Evolutionary conservation across 495 filamentous ascomycete species (phyloP).

Genomic region (Ascobolus immersus): DNA sequence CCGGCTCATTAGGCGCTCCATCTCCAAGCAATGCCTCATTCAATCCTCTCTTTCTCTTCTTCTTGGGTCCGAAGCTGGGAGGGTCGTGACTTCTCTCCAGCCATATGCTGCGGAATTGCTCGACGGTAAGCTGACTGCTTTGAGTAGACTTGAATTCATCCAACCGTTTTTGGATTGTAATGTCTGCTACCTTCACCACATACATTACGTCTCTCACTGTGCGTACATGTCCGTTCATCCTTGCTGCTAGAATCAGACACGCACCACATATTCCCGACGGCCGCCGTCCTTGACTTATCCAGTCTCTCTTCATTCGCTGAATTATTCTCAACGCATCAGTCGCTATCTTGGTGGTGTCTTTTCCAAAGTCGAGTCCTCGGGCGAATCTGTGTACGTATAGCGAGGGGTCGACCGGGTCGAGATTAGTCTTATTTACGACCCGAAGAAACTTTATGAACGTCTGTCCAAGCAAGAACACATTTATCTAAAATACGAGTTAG

Average conservation of each 20-base stretch:
- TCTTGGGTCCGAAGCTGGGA: constrained; percentile 49
- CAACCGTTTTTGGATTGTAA: constrained; percentile 68
- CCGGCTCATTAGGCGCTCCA: no score
- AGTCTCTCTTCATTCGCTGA: constrained; percentile 79
- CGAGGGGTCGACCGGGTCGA: constrained; percentile 45
- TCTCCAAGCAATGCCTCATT: no score
- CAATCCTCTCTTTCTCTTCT: constrained; percentile 18
- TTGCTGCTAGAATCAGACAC: constrained; percentile 74
- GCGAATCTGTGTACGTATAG: constrained; percentile 71
- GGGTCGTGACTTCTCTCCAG: constrained; percentile 45
- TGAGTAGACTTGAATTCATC: constrained; percentile 70
- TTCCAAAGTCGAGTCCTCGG: constrained; percentile 64
- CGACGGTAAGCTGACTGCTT: constrained; percentile 52
- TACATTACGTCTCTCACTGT: constrained; percentile 84
- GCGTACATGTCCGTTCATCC: constrained; percentile 90
- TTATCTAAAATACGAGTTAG: no score
- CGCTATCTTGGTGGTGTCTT: constrained; percentile 50
- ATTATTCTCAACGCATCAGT: constrained; percentile 63
- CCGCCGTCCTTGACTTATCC: constrained; percentile 79
- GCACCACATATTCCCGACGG: constrained; percentile 89
- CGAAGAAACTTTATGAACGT: constrained; percentile 37
- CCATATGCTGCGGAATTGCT: constrained; percentile 54
- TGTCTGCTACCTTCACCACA: constrained; percentile 82
- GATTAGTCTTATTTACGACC: constrained; percentile 26
- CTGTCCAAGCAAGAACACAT: constrained; percentile 74